Evolutionary conservation across 2,329 filamentous ascomycete species (phyloP).

Genomic region (Cadophora luteo-olivacea): DNA sequence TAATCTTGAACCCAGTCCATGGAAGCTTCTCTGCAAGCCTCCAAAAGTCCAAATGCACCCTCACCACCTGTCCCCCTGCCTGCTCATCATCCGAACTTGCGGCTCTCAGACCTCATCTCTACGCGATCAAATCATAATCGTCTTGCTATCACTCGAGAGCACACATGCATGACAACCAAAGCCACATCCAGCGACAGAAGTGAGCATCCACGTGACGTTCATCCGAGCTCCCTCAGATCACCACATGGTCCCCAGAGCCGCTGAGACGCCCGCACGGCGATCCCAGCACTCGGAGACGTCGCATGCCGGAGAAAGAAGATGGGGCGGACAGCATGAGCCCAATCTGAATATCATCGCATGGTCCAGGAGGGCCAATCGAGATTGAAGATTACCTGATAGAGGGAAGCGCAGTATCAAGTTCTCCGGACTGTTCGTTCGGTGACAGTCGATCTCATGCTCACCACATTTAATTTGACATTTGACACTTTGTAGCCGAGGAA

Average conservation of each 20-base stretch:
- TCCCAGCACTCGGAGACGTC: slow-evolving; percentile 5
- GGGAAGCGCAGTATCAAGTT: background rate
- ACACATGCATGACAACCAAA: background rate
- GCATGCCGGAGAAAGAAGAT: slow-evolving; percentile 5
- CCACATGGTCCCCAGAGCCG: background rate
- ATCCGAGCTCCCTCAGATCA: background rate
- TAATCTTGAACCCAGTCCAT: background rate
- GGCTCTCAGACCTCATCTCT: background rate
- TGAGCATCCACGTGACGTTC: background rate
- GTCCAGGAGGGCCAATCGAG: background rate
- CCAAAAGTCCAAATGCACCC: too few species aligned
- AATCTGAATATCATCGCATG: background rate
- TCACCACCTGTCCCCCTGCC: too few species aligned
- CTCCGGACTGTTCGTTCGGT: too few species aligned
- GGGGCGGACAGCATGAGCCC: background rate
- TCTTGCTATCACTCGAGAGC: background rate
- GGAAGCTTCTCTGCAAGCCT: background rate
- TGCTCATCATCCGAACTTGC: background rate
- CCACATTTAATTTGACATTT: background rate
- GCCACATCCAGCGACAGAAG: background rate
- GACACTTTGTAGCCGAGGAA: background rate
- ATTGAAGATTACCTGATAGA: background rate
- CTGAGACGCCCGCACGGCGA: slow-evolving; percentile 2
- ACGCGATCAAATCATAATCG: background rate
- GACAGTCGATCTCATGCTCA: background rate